phyloP scores from a whole-genome alignment of 345 rosid species.

The Syzygium jambos region DNA sequence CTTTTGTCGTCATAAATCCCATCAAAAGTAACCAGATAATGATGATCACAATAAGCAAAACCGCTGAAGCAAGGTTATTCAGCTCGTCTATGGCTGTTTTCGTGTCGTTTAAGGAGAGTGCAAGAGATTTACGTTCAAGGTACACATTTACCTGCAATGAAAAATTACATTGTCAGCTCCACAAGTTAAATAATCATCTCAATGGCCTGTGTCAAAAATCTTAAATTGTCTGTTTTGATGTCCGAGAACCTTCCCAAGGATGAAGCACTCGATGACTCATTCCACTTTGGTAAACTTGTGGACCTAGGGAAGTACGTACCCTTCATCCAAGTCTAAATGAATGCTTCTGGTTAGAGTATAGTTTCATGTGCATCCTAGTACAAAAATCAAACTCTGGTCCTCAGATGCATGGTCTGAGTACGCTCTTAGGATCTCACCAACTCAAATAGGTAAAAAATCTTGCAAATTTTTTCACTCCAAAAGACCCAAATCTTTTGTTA shows the following conservation, averaged over 20 bases:
- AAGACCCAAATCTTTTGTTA: not conserved
- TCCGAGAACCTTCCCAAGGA: not conserved
- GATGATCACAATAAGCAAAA: constrained; percentile 23
- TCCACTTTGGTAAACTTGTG: not conserved
- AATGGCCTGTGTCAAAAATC: not conserved
- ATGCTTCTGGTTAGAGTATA: not conserved
- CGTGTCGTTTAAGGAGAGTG: constrained; percentile 50
- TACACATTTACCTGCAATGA: constrained; percentile 45
- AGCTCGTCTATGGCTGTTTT: constrained; percentile 70
- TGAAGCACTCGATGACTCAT: not conserved
- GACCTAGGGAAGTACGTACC: not conserved
- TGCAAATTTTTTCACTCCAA: not conserved
- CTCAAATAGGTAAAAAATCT: not conserved
- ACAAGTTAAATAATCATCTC: not conserved
- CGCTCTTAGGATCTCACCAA: not conserved
- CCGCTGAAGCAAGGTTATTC: constrained; percentile 39
- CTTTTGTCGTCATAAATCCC: constrained; percentile 44
- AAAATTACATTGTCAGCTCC: not conserved
- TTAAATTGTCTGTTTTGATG: not conserved
- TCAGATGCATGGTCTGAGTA: not conserved
- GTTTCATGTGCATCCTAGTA: not conserved
- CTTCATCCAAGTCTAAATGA: not conserved
- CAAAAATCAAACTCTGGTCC: not conserved
- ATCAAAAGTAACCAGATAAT: constrained; percentile 42
- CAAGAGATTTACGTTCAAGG: constrained; percentile 47